A percentile compares a stretch with the other conserved stretches of the same genome.
These are phyloP conservation scores for Adenanthera pavonina DNA, from an alignment of 306 rosid genomes.

Conservation along the genomic window DNA sequence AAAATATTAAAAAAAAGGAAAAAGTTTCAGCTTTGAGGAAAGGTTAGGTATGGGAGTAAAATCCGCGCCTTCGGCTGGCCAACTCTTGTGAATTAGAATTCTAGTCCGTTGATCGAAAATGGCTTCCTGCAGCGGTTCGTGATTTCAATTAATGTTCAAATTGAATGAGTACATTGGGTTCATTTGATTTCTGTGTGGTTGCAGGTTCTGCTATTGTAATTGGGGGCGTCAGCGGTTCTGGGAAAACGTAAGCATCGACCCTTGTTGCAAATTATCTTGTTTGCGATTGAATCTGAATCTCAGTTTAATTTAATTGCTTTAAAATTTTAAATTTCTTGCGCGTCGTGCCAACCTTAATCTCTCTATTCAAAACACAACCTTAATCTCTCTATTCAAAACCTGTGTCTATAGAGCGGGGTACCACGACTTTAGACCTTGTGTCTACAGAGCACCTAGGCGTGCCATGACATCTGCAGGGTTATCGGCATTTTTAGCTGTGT, in stretches of 20 bases:
- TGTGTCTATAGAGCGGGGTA: too few species aligned
- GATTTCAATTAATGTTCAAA: not conserved
- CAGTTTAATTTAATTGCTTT: not conserved
- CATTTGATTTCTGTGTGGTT: not conserved
- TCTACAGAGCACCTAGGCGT: not conserved
- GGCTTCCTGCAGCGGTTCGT: conserved; percentile 40
- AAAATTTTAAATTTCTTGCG: not conserved
- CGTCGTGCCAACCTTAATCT: not conserved
- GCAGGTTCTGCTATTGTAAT: conserved; percentile 60
- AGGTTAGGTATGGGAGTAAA: not conserved
- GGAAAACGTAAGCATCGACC: conserved; percentile 70
- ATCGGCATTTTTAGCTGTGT: not conserved
- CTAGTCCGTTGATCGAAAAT: conserved; percentile 11
- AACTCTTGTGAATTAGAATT: not conserved
- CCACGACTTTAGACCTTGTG: too few species aligned
- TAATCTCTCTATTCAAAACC: too few species aligned
- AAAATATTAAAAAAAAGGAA: too few species aligned
- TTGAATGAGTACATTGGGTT: not conserved
- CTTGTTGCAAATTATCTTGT: not conserved
- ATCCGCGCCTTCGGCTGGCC: not conserved
- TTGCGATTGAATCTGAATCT: not conserved
- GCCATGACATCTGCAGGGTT: not conserved
- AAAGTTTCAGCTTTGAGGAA: not conserved
- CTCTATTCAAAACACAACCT: not conserved
- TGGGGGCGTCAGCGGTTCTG: conserved; percentile 90